Base-by-base conservation (phyloP, 441 rosid species). In the Theobroma grandiflorum region DNA sequence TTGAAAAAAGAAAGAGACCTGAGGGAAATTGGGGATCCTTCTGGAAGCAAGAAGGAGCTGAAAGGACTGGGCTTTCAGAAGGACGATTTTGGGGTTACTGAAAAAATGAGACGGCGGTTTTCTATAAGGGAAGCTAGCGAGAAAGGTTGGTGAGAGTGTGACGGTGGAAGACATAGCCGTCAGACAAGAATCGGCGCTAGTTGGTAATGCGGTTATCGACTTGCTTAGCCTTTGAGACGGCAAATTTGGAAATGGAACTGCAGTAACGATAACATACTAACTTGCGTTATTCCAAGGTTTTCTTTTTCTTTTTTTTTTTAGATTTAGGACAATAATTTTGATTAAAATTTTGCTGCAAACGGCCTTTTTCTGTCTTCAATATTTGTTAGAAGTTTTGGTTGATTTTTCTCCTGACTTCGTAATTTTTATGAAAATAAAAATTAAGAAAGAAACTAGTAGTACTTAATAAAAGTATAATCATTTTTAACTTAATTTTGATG, bases 11-110 rank as follows among this genome's bases (percentile, higher is more conserved):
- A 52, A 0, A 74, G 10, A 18, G n/a, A 79, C 85, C 89, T 77
- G 83, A 74, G 84, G 68, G 81, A 82, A 74, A 49, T 79, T 81
- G 52, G 82, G 26, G 47, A 26, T 50, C 66, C 90, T 82, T 76
- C 85, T 66, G 11, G 83, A 81, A 80, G 88, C 84, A 59, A 50
- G 78, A 63, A 57, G 72, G 57, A 45, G 72, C 62, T 50, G 73
- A 18, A 15, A 8, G 62, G 75, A 40, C 40, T 78, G 4, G 14
- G 45, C 52, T 53, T 38, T 47, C 61, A 76, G 78, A 42, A 35
- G 20, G 78, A 59, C 31, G 45, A 66, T 45, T 70, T 35, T 18
- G 11, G 58, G 61, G 69, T 35, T 38, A 31, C 14, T 43, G 52
- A 45, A 43, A n/a, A 64, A 38, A 52, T 11, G 42, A 62, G 73